Base-by-base conservation (phyloP, 2,329 filamentous ascomycete species). In the Ascochyta koolunga region DNA sequence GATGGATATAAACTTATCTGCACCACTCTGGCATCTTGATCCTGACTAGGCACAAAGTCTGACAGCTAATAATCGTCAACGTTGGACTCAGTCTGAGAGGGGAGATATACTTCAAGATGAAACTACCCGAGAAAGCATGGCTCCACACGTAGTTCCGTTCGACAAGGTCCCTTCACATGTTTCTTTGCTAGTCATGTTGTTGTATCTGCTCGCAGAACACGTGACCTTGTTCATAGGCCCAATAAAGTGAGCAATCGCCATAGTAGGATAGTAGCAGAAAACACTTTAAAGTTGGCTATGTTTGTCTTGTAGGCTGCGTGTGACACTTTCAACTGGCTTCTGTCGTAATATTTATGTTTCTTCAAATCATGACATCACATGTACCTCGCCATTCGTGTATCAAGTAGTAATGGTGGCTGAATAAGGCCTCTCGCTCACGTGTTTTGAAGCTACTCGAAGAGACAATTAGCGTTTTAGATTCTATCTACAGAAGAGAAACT, bases 121-220 rank as follows among this genome's bases (percentile, higher is more conserved):
- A 31, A 31, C 27, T 9, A 31, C 27, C 9, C 11, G 27, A 10
- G 27, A 4, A 31, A 31, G 27, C 9, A 9, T 31, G 27, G 27
- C 27, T 31, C 27, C 27, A 32, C 49, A 52, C 13, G 49, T 44
- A 16, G 15, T 32, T 38, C 40, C 40, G 36, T 52, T 41, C 40
- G 33, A 3, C 18, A 39, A 21, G 32, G 21, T 39, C 11, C 40
- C 49, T 46, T 52, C 40, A 29, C 49, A 52, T 4, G 24, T 52
- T 40, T n/a, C 22, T 27, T 46, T 52, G n/a, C 41, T 22, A 5
- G 49, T 32, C 10, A 52, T 46, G 37, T 52, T 46, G 29, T 46
- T 52, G 41, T 46, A 52, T 39, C 41, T 41, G 27, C 41, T 46
- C 35, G 32, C 25, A 36, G 49, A 22, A 29, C 49, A 52, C 15